Percentiles rank a stretch among this genome's conserved stretches.
Evolutionary conservation across 116 monocot species (phyloP).

Genomic region (Dioscorea cayenensis): DNA sequence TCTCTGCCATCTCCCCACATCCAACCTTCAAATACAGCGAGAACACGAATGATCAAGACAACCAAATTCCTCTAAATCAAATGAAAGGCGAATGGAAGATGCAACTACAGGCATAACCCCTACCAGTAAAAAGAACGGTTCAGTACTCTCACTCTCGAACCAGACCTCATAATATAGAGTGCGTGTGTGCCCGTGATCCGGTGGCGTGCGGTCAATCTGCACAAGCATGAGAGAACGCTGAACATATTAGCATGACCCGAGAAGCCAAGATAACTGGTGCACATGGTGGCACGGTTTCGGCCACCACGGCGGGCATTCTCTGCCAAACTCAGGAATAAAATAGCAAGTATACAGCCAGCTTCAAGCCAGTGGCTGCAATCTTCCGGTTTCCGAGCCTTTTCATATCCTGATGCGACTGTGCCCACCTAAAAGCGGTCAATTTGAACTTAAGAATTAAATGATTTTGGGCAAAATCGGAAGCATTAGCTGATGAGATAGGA

Average conservation of each 20-base stretch:
- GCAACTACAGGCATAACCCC: neutral
- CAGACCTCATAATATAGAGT: constrained; percentile 86
- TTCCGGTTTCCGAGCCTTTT: constrained; percentile 77
- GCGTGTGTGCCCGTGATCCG: constrained; percentile 96
- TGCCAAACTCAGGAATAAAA: neutral
- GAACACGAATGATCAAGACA: neutral
- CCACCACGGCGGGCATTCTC: no score
- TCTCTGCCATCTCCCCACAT: constrained; percentile 86
- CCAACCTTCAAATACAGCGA: constrained; percentile 49
- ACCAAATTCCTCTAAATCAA: neutral
- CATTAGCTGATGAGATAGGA: neutral
- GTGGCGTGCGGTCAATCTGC: constrained; percentile 94
- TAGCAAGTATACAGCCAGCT: constrained; percentile 42
- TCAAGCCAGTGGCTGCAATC: constrained; percentile 81
- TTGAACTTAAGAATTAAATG: neutral
- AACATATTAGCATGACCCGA: neutral
- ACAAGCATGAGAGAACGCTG: neutral
- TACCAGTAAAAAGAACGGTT: constrained; percentile 99
- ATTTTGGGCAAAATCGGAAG: neutral
- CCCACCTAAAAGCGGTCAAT: constrained; percentile 48
- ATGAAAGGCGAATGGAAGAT: neutral
- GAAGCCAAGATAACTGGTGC: neutral
- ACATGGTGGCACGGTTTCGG: no score
- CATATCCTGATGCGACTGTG: constrained; percentile 74
- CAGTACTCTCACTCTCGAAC: constrained; percentile 70